phyloP scores from a whole-genome alignment of 306 rosid genomes.

The Vicia sativa region DNA sequence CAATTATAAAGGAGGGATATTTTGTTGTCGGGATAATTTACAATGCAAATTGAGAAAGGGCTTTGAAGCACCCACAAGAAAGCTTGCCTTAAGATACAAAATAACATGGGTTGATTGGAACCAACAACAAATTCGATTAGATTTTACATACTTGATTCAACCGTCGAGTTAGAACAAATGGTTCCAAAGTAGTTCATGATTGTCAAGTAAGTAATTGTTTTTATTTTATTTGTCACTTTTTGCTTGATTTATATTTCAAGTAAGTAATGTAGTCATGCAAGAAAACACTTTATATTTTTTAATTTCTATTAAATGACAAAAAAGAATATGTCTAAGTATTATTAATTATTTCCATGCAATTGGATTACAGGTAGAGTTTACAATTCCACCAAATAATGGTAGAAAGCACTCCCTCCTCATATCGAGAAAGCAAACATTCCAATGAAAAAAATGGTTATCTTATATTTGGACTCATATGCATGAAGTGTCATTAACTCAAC shows the following conservation, averaged over 20 bases:
- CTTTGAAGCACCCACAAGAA: background rate
- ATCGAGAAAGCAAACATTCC: background rate
- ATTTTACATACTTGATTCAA: no score
- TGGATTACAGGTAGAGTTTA: conserved; percentile 1
- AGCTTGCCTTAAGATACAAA: background rate
- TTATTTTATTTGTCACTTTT: background rate
- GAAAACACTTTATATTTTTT: background rate
- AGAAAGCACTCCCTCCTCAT: background rate
- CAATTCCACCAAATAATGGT: background rate
- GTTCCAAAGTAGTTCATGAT: conserved; percentile 1
- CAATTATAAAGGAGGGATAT: conserved; percentile 35
- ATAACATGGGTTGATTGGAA: no score
- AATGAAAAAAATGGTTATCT: conserved; percentile 10
- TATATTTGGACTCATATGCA: conserved; percentile 12
- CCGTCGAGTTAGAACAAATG: background rate
- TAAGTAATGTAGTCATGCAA: no score
- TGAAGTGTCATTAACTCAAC: background rate
- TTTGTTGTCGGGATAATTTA: background rate
- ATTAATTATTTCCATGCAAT: background rate
- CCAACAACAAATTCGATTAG: no score
- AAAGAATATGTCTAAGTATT: background rate
- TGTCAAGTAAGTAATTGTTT: conserved; percentile 10
- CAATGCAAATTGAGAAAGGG: conserved; percentile 18
- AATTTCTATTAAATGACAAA: background rate
- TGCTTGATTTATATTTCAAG: background rate